Evolutionary conservation across 164 flowering plant genomes (phyloP).

Genomic region (Magnolia sinica): DNA sequence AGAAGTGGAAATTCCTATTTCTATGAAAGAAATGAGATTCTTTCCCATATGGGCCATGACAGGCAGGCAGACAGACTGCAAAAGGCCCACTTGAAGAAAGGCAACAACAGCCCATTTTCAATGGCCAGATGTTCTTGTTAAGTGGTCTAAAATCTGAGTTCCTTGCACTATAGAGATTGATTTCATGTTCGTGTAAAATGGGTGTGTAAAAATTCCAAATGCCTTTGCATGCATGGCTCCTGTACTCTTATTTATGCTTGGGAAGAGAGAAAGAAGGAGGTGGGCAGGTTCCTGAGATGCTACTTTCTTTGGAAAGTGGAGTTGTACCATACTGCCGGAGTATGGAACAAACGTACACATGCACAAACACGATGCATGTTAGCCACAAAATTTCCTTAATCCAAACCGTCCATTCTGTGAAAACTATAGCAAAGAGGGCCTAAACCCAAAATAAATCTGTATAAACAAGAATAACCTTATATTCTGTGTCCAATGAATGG

Average conservation of each 20-base stretch:
- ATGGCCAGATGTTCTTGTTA: conserved; percentile 12
- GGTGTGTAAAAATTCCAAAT: conserved; percentile 10
- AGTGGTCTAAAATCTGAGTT: not conserved
- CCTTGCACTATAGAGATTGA: not conserved
- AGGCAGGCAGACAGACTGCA: conserved; percentile 20
- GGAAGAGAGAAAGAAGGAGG: conserved; percentile 11
- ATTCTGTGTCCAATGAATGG: no score
- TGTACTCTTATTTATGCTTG: not conserved
- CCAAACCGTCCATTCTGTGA: no score
- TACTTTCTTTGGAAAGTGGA: not conserved
- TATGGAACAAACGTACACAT: not conserved
- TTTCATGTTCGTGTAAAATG: conserved; percentile 12
- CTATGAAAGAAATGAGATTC: conserved; percentile 19
- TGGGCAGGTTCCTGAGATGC: conserved; percentile 15
- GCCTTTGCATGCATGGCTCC: conserved; percentile 13
- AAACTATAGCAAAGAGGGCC: no score
- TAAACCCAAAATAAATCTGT: no score
- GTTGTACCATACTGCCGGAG: not conserved
- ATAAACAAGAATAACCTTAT: no score
- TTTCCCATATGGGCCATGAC: conserved; percentile 40
- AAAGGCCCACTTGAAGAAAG: conserved; percentile 16
- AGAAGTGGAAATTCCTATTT: conserved; percentile 24
- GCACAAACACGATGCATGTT: not conserved
- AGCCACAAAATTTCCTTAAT: no score
- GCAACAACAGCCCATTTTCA: conserved; percentile 18